Percentiles rank a stretch among this genome's conserved stretches.
phyloP scores from a whole-genome alignment of 1,284 basidiomycete species.

The Pseudozyma tsukubaensis region DNA sequence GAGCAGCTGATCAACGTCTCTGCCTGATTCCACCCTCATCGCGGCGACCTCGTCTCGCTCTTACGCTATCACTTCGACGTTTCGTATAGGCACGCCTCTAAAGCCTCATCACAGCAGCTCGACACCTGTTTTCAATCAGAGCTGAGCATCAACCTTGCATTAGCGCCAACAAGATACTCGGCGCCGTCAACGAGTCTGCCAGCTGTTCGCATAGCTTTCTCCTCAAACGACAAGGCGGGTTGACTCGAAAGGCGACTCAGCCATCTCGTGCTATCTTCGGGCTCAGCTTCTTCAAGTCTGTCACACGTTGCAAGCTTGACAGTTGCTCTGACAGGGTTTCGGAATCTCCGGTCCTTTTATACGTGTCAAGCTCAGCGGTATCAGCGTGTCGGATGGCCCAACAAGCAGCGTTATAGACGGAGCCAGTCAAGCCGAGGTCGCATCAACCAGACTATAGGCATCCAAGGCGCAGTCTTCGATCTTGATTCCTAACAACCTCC shows the following conservation, averaged over 20 bases:
- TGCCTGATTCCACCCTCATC: too few species aligned
- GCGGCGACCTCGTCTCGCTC: too few species aligned
- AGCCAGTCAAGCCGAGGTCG: slow-evolving; percentile 7
- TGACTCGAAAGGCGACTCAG: not conserved
- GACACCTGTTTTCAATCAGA: too few species aligned
- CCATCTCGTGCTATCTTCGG: not conserved
- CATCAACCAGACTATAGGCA: not conserved
- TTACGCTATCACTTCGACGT: too few species aligned
- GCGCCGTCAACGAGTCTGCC: too few species aligned
- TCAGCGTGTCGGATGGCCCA: slow-evolving; percentile 9
- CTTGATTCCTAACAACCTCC: not conserved
- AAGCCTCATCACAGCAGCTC: too few species aligned
- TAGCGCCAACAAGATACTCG: too few species aligned
- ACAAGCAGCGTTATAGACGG: slow-evolving; percentile 1
- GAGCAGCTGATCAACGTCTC: too few species aligned
- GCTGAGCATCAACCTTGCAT: too few species aligned
- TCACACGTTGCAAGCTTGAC: not conserved
- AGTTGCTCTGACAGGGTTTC: not conserved
- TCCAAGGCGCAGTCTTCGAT: not conserved
- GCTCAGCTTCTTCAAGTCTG: not conserved
- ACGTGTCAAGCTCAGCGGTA: not conserved
- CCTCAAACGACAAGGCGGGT: not conserved
- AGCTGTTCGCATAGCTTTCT: too few species aligned
- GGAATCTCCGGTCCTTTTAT: not conserved
- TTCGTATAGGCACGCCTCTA: too few species aligned